Evolutionary conservation across 805 yeast genomes (phyloP), one percentile per base, ranked within the genome.

Genomic region (Candida pini): DNA sequence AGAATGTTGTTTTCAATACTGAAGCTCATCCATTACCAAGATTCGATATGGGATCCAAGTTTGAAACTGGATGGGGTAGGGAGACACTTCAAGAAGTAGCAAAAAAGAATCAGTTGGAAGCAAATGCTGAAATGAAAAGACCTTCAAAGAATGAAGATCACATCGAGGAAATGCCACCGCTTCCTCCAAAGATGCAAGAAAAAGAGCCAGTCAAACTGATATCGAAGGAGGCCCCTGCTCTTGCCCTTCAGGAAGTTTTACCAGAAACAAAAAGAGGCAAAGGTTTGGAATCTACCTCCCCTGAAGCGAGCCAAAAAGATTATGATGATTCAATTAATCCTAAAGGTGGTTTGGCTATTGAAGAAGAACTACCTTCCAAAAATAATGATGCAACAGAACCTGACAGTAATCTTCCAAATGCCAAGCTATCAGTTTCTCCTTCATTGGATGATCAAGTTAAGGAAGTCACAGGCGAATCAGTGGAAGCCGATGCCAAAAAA

Each of bases 1-100:
- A 73, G 30, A 62, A 78, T 38, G 71, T 78, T 35, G 87, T 89
- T 5, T 86, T 85, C 67, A 89, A 86, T 62, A 87, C 96, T 2
- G 96, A 88, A 54, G 97, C 95, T 0, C 97, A 88, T 56, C 92
- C 95, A 24, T 75, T 88, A 60, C 96, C 96, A n/a, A 69, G 64
- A 26, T 73, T 86, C 39, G 71, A 69, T 18, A 58, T 69, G 64
- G 64, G 60, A 18, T 65, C 71, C 8, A 46, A 54, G 36, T 76
- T 79, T 51, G 64, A 63, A 30, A 80, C 87, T 3, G 84, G 83
- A 1, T 81, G 86, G 85, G 48, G 50, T 26, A 68, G 80, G 42
- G 36, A 36, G 16, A 22, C 45, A 6, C 35, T 27, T 10, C 31
- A 35, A 26, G 21, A 30, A n/a, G 20, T 23, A 7, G 20, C 15